Evolutionary conservation across 805 yeast genomes (phyloP).

Genomic region (Huiozyma naganishii): DNA sequence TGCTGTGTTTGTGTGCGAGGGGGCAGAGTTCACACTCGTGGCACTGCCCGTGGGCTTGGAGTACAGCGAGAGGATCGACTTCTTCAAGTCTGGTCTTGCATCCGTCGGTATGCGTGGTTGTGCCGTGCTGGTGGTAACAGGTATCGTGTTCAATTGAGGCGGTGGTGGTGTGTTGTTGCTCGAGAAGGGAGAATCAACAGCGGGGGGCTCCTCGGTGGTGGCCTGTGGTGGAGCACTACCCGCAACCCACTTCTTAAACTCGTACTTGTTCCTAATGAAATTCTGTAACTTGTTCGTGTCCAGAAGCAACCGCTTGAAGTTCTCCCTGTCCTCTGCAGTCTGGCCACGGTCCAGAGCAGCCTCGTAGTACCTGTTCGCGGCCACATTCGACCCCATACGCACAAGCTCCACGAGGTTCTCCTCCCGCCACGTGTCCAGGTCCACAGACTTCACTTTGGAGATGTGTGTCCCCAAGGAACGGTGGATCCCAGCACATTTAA

Average conservation of each 20-base stretch:
- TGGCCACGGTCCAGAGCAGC: slow-evolving; percentile 37
- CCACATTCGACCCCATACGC: slow-evolving; percentile 68
- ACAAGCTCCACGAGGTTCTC: slow-evolving; percentile 78
- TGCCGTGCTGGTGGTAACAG: slow-evolving; percentile 1
- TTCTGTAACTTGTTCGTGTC: slow-evolving; percentile 77
- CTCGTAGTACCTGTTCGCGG: slow-evolving; percentile 79
- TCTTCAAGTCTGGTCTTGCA: slow-evolving; percentile 75
- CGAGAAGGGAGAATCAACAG: neutral
- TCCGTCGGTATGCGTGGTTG: slow-evolving; percentile 3
- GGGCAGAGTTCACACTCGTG: neutral
- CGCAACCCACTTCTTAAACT: slow-evolving; percentile 66
- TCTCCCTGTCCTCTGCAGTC: slow-evolving; percentile 31
- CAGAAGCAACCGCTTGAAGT: slow-evolving; percentile 31
- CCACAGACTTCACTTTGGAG: slow-evolving; percentile 85
- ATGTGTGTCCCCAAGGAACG: slow-evolving; percentile 94
- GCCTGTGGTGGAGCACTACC: neutral
- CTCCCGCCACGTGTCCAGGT: slow-evolving; percentile 93
- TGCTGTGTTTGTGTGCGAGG: neutral
- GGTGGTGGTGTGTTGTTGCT: neutral
- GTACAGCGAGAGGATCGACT: slow-evolving; percentile 82
- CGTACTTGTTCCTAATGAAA: slow-evolving; percentile 88
- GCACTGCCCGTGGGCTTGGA: slow-evolving; percentile 37
- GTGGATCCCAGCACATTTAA: slow-evolving; percentile 92
- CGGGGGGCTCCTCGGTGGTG: neutral
- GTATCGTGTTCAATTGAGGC: neutral